Base-by-base conservation (phyloP, 164 flowering plant genomes). In the Akebia trifoliata region DNA sequence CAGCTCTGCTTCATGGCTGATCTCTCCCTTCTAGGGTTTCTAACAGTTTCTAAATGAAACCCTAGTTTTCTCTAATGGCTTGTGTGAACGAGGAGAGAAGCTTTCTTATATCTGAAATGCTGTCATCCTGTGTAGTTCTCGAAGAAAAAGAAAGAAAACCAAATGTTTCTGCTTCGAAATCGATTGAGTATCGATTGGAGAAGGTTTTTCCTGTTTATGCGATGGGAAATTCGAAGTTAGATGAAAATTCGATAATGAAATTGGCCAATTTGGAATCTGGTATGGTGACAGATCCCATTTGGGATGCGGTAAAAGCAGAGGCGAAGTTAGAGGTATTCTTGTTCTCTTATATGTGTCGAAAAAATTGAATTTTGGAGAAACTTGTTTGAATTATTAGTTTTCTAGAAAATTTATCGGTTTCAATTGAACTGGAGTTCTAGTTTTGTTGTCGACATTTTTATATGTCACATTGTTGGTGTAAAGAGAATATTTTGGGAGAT, bases 121-220 rank as follows among this genome's bases (percentile, higher is more conserved):
- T 46, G 1, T 39, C 54, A 1, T 46, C 31, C 21, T 31, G 51
- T 10, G 47, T 32, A 21, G 42, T 53, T 46, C 40, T 46, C 7
- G 36, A 53, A 3, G 45, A 44, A 36, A 58, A 36, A 29, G 63
- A 37, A 37, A 35, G 10, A 6, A 40, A 32, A 50, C 34, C 15
- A 9, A 34, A 47, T 25, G 28, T 37, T 47, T 55, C 21, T 25
- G 67, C 50, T 61, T 46, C 61, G 22, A 57, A 62, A 44, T 51
- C 45, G 0, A 28, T 18, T 25, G 66, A 30, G 63, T 76, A 50
- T 56, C 69, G 68, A 8, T 54, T 77, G 9, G 90, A 84, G 70
- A 84, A 65, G 63, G 73, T 78, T 6, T 84, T 84, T 51, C 90
- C 90, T 15, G 74, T 80, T 25, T 84, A 84, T 34, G 92, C 87